phyloP scores from a whole-genome alignment of 441 rosid genomes.

The Mallotus japonicus region DNA sequence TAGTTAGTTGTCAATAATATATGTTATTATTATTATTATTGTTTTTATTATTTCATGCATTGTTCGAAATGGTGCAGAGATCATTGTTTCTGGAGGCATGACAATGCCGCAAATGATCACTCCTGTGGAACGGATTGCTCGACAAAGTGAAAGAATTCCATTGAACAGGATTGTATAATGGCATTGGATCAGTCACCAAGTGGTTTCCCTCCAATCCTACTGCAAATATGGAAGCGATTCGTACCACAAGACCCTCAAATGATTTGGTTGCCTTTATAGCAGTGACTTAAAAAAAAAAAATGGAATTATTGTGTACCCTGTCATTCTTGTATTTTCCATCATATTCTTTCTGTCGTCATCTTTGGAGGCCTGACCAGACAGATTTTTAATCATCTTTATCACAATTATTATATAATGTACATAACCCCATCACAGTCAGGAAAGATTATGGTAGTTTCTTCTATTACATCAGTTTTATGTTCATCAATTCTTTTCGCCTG shows the following conservation, averaged over 20 bases:
- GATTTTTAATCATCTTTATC: too few relatives aligned
- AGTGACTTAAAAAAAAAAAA: background rate
- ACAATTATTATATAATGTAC: too few relatives aligned
- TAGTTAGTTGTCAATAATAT: too few relatives aligned
- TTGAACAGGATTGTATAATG: constrained; percentile 45
- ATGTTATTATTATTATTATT: too few relatives aligned
- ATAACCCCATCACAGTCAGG: too few relatives aligned
- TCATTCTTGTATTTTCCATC: background rate
- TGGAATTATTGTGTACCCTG: background rate
- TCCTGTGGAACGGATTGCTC: constrained; percentile 39
- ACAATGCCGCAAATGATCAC: constrained; percentile 69
- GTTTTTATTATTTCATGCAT: background rate
- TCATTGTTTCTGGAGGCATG: constrained; percentile 70
- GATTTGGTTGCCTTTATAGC: background rate
- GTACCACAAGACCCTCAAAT: background rate
- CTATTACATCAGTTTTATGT: too few relatives aligned
- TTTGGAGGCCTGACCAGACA: background rate
- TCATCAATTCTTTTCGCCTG: too few relatives aligned
- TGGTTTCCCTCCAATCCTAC: constrained; percentile 1
- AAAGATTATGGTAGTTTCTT: too few relatives aligned
- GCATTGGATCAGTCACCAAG: constrained; percentile 4
- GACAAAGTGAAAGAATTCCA: constrained; percentile 47
- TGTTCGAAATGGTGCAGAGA: constrained; percentile 43
- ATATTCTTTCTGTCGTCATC: background rate
- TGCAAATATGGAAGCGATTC: background rate